Evolutionary conservation across 345 rosid species (phyloP).

Genomic region (Melaleuca quinquenervia): DNA sequence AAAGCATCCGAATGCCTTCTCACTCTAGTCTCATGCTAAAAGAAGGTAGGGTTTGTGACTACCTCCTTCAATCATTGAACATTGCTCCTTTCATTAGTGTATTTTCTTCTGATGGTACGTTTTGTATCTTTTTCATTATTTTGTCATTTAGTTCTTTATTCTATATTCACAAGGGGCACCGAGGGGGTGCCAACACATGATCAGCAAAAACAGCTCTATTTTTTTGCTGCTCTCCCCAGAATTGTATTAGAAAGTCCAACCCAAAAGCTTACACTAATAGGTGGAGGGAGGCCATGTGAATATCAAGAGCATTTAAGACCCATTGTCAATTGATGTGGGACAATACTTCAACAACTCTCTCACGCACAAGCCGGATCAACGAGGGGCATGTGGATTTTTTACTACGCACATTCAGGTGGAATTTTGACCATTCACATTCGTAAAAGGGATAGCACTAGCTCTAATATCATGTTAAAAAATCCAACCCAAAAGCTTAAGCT

Average conservation of each 20-base stretch:
- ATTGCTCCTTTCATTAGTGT: neutral
- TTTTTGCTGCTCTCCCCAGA: neutral
- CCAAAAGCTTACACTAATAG: neutral
- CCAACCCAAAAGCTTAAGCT: neutral
- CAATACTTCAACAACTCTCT: neutral
- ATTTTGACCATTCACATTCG: too few relatives aligned
- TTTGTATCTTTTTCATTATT: neutral
- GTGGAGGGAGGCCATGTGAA: neutral
- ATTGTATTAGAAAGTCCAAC: neutral
- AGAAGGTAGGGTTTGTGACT: neutral
- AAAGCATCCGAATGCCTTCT: neutral
- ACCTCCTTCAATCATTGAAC: neutral
- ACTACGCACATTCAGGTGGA: too few relatives aligned
- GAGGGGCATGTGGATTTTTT: too few relatives aligned
- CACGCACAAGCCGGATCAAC: too few relatives aligned
- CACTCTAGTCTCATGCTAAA: neutral
- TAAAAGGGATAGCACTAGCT: too few relatives aligned
- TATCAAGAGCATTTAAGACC: neutral
- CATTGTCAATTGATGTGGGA: neutral
- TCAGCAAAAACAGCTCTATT: neutral
- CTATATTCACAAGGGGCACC: neutral
- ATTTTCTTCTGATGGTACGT: neutral
- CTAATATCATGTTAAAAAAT: neutral
- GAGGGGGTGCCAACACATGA: neutral
- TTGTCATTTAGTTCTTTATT: neutral